phyloP scores from a whole-genome alignment of 371 early-diverging fungal genomes.

The Cladochytrium tenue region DNA sequence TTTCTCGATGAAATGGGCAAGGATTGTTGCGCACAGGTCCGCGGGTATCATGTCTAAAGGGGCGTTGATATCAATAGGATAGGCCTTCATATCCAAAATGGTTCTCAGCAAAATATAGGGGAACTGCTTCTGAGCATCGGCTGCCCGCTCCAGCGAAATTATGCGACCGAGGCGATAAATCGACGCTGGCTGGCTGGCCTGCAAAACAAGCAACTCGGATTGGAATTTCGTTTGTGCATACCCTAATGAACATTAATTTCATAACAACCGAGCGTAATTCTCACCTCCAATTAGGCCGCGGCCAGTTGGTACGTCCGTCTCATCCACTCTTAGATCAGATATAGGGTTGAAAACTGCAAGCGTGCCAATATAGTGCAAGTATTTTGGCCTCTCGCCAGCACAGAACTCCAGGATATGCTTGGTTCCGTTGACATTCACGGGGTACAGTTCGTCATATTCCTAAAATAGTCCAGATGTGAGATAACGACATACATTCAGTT shows the following conservation, averaged over 20 bases:
- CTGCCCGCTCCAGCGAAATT: not conserved
- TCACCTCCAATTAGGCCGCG: not conserved
- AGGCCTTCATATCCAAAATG: not conserved
- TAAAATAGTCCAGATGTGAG: not conserved
- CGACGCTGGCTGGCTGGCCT: not conserved
- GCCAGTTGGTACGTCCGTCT: slow-evolving; percentile 2
- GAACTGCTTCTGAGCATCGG: not conserved
- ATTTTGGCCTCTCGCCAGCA: not conserved
- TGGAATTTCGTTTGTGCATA: slow-evolving; percentile 3
- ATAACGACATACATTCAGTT: not conserved
- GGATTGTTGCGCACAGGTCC: not conserved
- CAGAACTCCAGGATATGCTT: not conserved
- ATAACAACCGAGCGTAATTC: too few species aligned
- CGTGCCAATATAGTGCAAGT: slow-evolving; percentile 1
- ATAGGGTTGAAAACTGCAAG: slow-evolving; percentile 4
- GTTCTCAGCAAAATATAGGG: not conserved
- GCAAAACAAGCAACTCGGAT: slow-evolving; percentile 1
- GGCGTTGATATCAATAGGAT: not conserved
- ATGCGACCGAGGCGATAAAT: slow-evolving; percentile 6
- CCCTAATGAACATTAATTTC: not conserved
- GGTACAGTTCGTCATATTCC: slow-evolving; percentile 4
- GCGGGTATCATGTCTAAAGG: slow-evolving; percentile 1
- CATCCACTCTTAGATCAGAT: slow-evolving; percentile 4
- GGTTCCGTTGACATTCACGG: slow-evolving; percentile 3
- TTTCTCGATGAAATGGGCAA: not conserved